These are phyloP conservation scores for Scheffersomyces ergatensis DNA, from an alignment of 805 yeast species.

Conservation along the genomic window DNA sequence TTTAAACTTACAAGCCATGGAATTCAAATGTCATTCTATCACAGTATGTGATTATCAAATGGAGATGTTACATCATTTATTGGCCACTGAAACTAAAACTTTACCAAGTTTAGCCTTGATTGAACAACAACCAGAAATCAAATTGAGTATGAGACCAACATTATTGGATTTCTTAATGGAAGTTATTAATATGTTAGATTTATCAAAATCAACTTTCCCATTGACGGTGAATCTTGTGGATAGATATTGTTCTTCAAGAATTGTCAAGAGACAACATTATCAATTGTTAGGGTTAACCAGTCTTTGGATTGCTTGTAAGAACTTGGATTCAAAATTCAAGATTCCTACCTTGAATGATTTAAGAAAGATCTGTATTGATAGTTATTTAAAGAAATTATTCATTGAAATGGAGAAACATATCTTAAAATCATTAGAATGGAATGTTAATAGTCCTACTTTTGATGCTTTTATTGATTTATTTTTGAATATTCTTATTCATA, in stretches of 20 bases:
- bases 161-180: constrained; percentile 44
- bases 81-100: constrained; percentile 24
- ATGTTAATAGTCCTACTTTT: constrained; percentile 57
- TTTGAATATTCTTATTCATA: constrained; percentile 40
- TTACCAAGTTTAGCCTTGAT: constrained; percentile 33
- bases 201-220: constrained; percentile 41
- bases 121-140: constrained; percentile 47
- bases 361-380: constrained; percentile 55
- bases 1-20: constrained; percentile 43
- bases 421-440: constrained; percentile 63
- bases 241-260: constrained; percentile 42
- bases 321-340: constrained; percentile 54
- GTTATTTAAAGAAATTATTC: constrained; percentile 54
- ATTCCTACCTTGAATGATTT: constrained; percentile 54
- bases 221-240: constrained; percentile 44
- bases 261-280: constrained; percentile 45
- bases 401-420: constrained; percentile 70
- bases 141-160: constrained; percentile 42
- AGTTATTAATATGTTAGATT: constrained; percentile 38
- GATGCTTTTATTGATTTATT: constrained; percentile 63
- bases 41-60: constrained; percentile 44
- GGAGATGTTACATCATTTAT: constrained; percentile 38
- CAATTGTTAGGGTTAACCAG: constrained; percentile 43
- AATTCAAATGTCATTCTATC: constrained; percentile 43
- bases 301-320: constrained; percentile 44